Evolutionary conservation across 2,329 filamentous ascomycete genomes (phyloP).

Genomic region (Teratosphaeriaceae sp.): DNA sequence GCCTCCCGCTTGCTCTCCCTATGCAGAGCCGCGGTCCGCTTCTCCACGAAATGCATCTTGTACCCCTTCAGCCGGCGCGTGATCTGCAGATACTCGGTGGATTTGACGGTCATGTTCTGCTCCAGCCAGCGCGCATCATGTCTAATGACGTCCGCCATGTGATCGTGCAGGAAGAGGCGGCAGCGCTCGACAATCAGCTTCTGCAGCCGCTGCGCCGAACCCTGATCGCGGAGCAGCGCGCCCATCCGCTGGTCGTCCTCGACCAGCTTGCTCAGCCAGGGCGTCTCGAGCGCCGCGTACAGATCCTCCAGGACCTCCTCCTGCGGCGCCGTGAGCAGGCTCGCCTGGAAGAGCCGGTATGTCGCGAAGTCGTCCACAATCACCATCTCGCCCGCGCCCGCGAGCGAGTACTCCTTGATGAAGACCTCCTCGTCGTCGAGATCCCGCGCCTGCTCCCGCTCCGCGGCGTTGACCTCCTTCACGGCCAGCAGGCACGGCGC

Average conservation of each 20-base stretch:
- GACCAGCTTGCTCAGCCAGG: slow-evolving; percentile 68
- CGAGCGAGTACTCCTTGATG: slow-evolving; percentile 73
- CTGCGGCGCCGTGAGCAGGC: slow-evolving; percentile 78
- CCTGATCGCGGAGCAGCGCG: slow-evolving; percentile 57
- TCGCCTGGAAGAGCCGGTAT: slow-evolving; percentile 80
- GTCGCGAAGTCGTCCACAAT: slow-evolving; percentile 84
- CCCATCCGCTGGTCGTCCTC: slow-evolving; percentile 73
- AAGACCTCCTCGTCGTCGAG: slow-evolving; percentile 41
- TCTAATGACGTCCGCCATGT: slow-evolving; percentile 69
- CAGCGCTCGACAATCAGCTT: slow-evolving; percentile 82
- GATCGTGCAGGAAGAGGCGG: slow-evolving; percentile 83
- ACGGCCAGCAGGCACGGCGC: slow-evolving; percentile 78
- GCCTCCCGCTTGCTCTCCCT: slow-evolving; percentile 48
- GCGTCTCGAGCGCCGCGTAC: slow-evolving; percentile 73
- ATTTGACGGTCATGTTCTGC: slow-evolving; percentile 69
- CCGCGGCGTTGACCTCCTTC: slow-evolving; percentile 59
- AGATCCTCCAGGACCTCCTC: slow-evolving; percentile 82
- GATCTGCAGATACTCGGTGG: slow-evolving; percentile 71
- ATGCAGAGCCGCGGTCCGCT: slow-evolving; percentile 65
- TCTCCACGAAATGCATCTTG: slow-evolving; percentile 63
- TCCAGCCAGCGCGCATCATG: slow-evolving; percentile 89
- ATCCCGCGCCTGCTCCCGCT: slow-evolving; percentile 27
- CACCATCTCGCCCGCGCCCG: slow-evolving; percentile 63
- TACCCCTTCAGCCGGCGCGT: slow-evolving; percentile 69
- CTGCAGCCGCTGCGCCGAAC: slow-evolving; percentile 60